These are phyloP conservation scores for Ganoderma leucocontextum DNA, from an alignment of 1,284 basidiomycete genomes.

Conservation along the genomic window DNA sequence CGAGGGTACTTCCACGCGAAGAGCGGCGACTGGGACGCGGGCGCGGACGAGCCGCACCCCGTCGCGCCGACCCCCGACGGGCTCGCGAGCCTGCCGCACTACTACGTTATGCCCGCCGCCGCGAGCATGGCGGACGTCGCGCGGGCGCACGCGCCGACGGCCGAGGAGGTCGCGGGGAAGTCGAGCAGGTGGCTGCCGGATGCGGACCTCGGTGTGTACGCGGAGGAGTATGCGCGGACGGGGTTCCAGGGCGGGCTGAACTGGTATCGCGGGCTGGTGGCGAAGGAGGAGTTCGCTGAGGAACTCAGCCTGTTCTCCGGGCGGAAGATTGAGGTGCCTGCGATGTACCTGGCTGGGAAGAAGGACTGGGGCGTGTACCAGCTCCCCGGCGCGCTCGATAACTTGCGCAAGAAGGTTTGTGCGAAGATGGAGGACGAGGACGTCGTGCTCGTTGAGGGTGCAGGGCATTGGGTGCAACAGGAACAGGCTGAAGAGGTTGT, in stretches of 20 bases:
- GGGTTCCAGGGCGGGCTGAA: slow-evolving; percentile 73
- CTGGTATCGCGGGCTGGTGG: slow-evolving; percentile 52
- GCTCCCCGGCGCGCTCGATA: slow-evolving; percentile 54
- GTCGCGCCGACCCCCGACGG: slow-evolving; percentile 45
- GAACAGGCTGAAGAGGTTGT: slow-evolving; percentile 47
- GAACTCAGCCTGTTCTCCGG: slow-evolving; percentile 41
- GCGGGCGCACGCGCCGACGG: slow-evolving; percentile 36
- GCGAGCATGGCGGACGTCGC: slow-evolving; percentile 62
- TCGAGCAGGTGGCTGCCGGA: slow-evolving; percentile 57
- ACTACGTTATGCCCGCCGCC: slow-evolving; percentile 67
- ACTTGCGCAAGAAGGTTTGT: slow-evolving; percentile 48
- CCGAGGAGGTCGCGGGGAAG: slow-evolving; percentile 40
- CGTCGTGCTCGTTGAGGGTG: slow-evolving; percentile 61
- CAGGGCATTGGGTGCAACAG: slow-evolving; percentile 71
- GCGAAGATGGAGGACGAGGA: slow-evolving; percentile 48
- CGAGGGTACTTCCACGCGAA: slow-evolving; percentile 68
- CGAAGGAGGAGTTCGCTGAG: slow-evolving; percentile 13
- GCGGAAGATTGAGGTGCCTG: slow-evolving; percentile 55
- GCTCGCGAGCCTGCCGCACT: slow-evolving; percentile 59
- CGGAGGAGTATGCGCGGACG: slow-evolving; percentile 55
- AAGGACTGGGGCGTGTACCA: slow-evolving; percentile 70
- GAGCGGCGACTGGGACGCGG: slow-evolving; percentile 60
- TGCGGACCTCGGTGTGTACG: slow-evolving; percentile 57
- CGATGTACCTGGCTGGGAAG: slow-evolving; percentile 61
- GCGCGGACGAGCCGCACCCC: slow-evolving; percentile 45